Evolutionary conservation across 192 early-diverging fungal species (phyloP), one percentile per base, ranked within the genome.

Genomic region (Linnemannia exigua): DNA sequence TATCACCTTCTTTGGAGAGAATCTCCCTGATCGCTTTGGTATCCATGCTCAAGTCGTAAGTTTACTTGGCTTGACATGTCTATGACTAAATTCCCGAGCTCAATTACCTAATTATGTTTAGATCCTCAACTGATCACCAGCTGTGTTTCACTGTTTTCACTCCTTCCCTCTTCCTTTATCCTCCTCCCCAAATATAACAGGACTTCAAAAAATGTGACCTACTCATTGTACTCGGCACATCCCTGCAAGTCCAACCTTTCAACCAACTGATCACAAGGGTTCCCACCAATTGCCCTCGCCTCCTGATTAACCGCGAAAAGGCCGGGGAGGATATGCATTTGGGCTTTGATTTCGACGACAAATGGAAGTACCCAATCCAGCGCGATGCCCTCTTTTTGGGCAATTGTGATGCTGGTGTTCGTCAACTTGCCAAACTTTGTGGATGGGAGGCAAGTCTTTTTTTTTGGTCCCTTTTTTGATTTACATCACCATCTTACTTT

Each of bases 1-100:
- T 76, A 99, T 99, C 75, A 97, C 97, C 1, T 99, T 99, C 79
- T 99, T 99, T 89, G 97, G 97, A 36, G 96, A 99, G 87, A 76
- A 88, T 19, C 90, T 99, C 69, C 98, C 98, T 25, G 80, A 88
- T 20, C 92, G 94, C 35, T 98, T 99, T 74, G 92, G 93, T 63
- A 69, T 88, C 33, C 51, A 76, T 28, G 87, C 88, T 17, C n/a
- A 92, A 5, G 74, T 75, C 15, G 89, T 90, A 91, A 77, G 75
- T 81, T 22, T 0, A 36, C 2, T 28, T 75, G 7, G 20, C n/a
- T 33, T 47, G 12, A 44, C 9, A 44, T 44, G 5, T 44, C 5
- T 44, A 44, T 44, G n/a, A n/a, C n/a, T n/a, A n/a, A n/a, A n/a
- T n/a, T n/a, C n/a, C n/a, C n/a, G n/a, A n/a, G n/a, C n/a, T n/a